Evolutionary conservation across 371 early-diverging fungal species (phyloP), one percentile per base, ranked within the genome.

Genomic region (Mucor irregularis): DNA sequence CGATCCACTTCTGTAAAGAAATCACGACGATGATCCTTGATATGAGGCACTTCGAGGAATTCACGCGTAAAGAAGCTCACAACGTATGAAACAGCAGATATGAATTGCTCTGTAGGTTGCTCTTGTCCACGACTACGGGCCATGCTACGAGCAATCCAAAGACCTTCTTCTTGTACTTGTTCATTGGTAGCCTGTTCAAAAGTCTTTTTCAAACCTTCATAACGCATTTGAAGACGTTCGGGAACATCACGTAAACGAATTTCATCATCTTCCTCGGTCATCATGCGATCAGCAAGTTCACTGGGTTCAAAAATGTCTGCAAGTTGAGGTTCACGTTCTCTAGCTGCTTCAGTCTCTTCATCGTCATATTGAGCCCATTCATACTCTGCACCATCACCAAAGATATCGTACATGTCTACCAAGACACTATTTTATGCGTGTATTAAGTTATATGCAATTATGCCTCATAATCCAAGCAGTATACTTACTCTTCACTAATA

Each of bases 341-440:
- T 51, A 0, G 34, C 42, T 34, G 33, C 54, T 29, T 62, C 53
- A 5, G 30, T 45, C 13, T 62, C 58, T 67, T 65, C 71, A 39
- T 72, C 73, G 24, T 58, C 66, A 29, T 69, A 73, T 59, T 95
- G 67, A 4, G 96, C 97, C 68, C 87, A 93, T 16, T 80, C 88
- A 64, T 96, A 96, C 35, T 96, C 96, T 14, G 74, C 81, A 53
- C 94, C 95, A 59, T 91, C 93, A 21, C 93, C 97, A 71, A 97
- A 96, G 19, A 95, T 88, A 45, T 93, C 92, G 56, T 87, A 84
- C 69, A 93, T 84, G 55, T 95, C 93, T 33, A 81, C 71, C 81
- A 89, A 83, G n/a, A 85, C 86, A 48, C 92, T 91, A 58, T 52
- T 0, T 21, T 30, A n/a, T n/a, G n/a, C n/a, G n/a, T n/a, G n/a